Base-by-base conservation (phyloP, 1,284 basidiomycete genomes). In the Rhodotorula sp. region DNA sequence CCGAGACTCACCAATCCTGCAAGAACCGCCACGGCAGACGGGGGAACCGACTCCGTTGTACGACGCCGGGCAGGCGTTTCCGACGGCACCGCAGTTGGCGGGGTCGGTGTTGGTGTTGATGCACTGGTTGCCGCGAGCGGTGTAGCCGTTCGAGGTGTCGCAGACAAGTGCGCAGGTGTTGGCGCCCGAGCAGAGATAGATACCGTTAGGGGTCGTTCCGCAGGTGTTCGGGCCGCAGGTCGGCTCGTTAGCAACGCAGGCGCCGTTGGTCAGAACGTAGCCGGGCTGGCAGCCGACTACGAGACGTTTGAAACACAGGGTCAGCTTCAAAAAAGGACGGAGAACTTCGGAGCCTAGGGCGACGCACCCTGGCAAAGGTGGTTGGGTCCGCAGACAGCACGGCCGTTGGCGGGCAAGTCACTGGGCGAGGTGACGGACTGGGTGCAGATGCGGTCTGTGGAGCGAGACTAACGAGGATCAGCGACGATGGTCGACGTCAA, bases 41-140 rank as follows among this genome's bases (percentile, higher is more conserved):
- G 58, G 24, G n/a, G 30, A 2, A 51, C 68, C 68, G 58, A 67
- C 54, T 32, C 68, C 68, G 62, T 70, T 70, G 64, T 70, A 70
- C 17, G 68, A 70, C 15, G 27, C 46, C 15, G 68, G 68, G 68
- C 68, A 70, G 44, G 61, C 64, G 62, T 56, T 66, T 32, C 68
- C 68, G 46, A 59, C 34, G 46, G 59, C 30, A 32, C 64, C 64
- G 59, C 64, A 66, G 64, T 66, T 66, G 52, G 17, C 53, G 10
- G 64, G 20, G 46, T 60, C 59, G 22, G 27, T 29, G 22, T 1
- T 11, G 29, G 47, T 39, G 53, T n/a, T 60, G 27, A 66, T 27
- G 29, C 64, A 66, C 53, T 48, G 34, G 46, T n/a, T 2, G 10
- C 22, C 13, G 51, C 30, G 20, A 32, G 39, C n/a, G 46, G 34